Percentiles rank a stretch among this genome's conserved stretches.
Evolutionary conservation across 129 eudicot species (phyloP).

Genomic region (Rutidosis leptorrhynchoides): DNA sequence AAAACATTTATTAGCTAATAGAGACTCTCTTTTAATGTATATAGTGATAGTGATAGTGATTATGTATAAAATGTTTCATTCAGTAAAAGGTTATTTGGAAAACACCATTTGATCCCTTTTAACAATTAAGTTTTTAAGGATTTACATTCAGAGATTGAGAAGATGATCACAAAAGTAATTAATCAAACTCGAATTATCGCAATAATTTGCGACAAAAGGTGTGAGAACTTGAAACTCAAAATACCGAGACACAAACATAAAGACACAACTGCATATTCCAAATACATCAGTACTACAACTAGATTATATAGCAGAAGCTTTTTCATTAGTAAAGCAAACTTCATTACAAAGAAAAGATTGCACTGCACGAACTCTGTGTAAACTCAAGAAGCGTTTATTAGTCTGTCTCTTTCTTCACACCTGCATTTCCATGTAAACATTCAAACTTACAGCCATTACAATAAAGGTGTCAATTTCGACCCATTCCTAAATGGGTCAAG

Average conservation of each 20-base stretch:
- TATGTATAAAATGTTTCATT: too few species aligned
- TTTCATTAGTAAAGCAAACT: slow-evolving; percentile 21
- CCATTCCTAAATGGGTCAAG: neutral
- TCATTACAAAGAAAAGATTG: slow-evolving; percentile 9
- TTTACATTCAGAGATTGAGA: neutral
- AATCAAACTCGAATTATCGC: neutral
- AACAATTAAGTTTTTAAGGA: neutral
- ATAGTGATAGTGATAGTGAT: too few species aligned
- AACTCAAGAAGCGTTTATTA: slow-evolving; percentile 2
- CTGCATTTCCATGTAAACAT: slow-evolving; percentile 21
- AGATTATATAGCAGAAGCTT: neutral
- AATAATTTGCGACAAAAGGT: neutral
- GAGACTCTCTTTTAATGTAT: too few species aligned
- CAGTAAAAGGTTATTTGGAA: neutral
- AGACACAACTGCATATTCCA: neutral
- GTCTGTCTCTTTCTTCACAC: slow-evolving; percentile 14
- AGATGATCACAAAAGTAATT: neutral
- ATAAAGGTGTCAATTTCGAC: neutral
- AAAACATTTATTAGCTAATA: too few species aligned
- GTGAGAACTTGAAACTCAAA: neutral
- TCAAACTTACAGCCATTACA: neutral
- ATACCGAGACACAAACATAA: neutral
- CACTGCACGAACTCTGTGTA: slow-evolving; percentile 2
- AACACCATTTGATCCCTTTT: neutral
- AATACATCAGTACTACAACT: neutral